Base-by-base conservation (phyloP, 2,329 filamentous ascomycete species). In the Aspergillus terreus region DNA sequence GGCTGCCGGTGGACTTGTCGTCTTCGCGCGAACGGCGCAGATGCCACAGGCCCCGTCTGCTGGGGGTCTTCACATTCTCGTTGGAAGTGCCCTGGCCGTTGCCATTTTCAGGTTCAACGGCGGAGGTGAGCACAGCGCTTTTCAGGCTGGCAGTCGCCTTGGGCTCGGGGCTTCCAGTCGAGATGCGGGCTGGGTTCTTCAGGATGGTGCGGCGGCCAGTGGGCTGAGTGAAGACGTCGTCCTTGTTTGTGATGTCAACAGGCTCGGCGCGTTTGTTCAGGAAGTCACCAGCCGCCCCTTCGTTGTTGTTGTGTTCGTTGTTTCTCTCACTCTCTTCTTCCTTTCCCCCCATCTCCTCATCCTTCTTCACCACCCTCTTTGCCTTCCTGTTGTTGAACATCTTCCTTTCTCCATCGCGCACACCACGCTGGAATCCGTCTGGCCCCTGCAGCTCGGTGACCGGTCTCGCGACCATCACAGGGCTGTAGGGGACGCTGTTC, bases 11-110 rank as follows among this genome's bases (percentile, higher is more conserved):
- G 2, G 27, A 11, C 27, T 46, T 49, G 12, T 56, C 52, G 43
- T 32, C 42, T 30, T 57, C 47, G n/a, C 49, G 54, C 7, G 47
- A 51, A 17, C 54, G 56, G 21, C 58, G 60, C 15, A 62, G 50
- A 17, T 51, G 43, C 23, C 62, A 62, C 19, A 36, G 46, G 43
- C 55, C 56, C 51, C 52, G 56, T 56, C 44, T 60, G 53, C 14
- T 47, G 41, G 48, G 47, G 12, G 43, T 53, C 40, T 48, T 52
- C 45, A 44, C 33, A 19, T 33, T 38, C 14, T 52, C 45, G 21
- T 42, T 42, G 40, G 40, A 42, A 6, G 19, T n/a, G 17, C 9
- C 19, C 11, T 42, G 15, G 17, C 15, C 14, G 35, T 35, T 33
- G 7, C 19, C n/a, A 23, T 30, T 44, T 30, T 50, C n/a, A 30